Evolutionary conservation across 1,284 basidiomycete species (phyloP).

Genomic region (Trametes polyzona): DNA sequence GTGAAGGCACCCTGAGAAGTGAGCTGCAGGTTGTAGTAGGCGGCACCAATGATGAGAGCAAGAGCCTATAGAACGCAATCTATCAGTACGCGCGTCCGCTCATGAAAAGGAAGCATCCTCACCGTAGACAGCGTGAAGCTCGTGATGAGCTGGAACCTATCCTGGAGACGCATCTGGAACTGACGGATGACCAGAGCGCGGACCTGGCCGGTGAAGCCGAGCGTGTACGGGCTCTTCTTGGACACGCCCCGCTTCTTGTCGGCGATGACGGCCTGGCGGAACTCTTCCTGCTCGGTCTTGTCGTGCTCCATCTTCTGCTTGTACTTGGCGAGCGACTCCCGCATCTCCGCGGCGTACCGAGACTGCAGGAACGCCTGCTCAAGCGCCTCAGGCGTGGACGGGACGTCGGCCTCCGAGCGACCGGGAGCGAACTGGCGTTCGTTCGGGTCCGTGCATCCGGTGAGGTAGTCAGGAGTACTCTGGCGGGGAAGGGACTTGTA

Average conservation of each 20-base stretch:
- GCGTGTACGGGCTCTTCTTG: conserved; percentile 86
- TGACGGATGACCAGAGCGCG: conserved; percentile 74
- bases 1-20: conserved; percentile 86
- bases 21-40: conserved; percentile 73
- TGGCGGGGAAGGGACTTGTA: conserved; percentile 77
- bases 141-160: conserved; percentile 81
- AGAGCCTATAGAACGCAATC: conserved; percentile 42
- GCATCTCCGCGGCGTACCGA: conserved; percentile 51
- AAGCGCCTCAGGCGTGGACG: conserved; percentile 73
- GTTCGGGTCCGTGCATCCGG: conserved; percentile 81
- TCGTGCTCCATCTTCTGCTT: conserved; percentile 66
- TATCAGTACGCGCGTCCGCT: conserved; percentile 1
- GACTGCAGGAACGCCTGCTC: conserved; percentile 72
- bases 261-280: conserved; percentile 74
- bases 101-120: conserved; percentile 22
- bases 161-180: conserved; percentile 80
- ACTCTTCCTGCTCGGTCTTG: conserved; percentile 71
- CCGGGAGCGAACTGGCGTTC: conserved; percentile 85
- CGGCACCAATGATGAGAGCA: conserved; percentile 78
- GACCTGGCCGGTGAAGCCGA: conserved; percentile 79
- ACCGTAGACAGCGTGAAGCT: conserved; percentile 64
- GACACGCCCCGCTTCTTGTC: conserved; percentile 87
- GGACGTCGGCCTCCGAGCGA: conserved; percentile 65
- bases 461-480: conserved; percentile 79
- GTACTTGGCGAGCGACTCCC: conserved; percentile 63